phyloP scores from a whole-genome alignment of 306 rosid species.

The Prunus mongolica region DNA sequence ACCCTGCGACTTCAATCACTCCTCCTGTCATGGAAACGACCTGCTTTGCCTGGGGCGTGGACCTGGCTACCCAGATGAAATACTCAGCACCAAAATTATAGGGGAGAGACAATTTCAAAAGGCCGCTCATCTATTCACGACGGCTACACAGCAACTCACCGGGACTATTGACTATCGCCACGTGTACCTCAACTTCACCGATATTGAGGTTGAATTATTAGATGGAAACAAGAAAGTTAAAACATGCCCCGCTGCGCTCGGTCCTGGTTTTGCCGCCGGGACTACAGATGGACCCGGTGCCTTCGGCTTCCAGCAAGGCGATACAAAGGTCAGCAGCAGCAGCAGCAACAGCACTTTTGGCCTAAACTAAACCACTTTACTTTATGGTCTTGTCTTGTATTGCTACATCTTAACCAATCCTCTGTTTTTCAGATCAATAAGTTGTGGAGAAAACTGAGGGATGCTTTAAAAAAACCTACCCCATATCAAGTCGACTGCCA shows the following conservation, averaged over 20 bases:
- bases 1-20: slow-evolving; percentile 69
- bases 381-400: too few relatives aligned
- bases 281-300: slow-evolving; percentile 88
- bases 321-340: slow-evolving; percentile 43
- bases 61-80: slow-evolving; percentile 83
- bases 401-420: background rate
- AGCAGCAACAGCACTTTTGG: background rate
- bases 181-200: slow-evolving; percentile 61
- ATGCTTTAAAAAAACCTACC: slow-evolving; percentile 54
- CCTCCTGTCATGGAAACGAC: slow-evolving; percentile 76
- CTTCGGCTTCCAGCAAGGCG: slow-evolving; percentile 85
- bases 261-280: slow-evolving; percentile 95
- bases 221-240: slow-evolving; percentile 39
- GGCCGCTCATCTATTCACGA: slow-evolving; percentile 50
- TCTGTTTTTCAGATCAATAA: slow-evolving; percentile 48
- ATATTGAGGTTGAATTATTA: slow-evolving; percentile 53
- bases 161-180: slow-evolving; percentile 66
- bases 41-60: slow-evolving; percentile 74
- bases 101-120: slow-evolving; percentile 67
- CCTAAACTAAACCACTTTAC: background rate
- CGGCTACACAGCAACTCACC: slow-evolving; percentile 48
- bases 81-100: slow-evolving; percentile 66
- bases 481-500: slow-evolving; percentile 66
- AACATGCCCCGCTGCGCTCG: slow-evolving; percentile 87
- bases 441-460: slow-evolving; percentile 46